Evolutionary conservation across 352 stramenopile genomes (phyloP), one percentile per base, ranked within the genome.

Genomic region (Pythium aquatile): DNA sequence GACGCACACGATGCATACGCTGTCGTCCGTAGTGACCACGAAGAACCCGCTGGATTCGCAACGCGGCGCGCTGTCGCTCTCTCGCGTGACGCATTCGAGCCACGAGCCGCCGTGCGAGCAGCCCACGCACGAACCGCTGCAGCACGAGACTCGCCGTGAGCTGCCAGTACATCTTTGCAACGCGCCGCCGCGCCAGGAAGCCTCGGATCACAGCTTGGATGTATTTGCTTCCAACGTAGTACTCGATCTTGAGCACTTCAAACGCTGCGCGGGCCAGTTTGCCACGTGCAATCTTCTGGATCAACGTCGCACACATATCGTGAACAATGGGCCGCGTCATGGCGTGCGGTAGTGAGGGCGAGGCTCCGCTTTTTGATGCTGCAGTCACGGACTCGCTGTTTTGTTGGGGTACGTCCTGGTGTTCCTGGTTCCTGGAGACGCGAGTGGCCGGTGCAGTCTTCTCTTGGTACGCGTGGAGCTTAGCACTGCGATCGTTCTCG

Each of bases 261-360:
- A 83, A 93, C 47, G 70, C 62, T 9, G 75, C 67, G 17, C 88
- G 77, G 13, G 85, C 82, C 37, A 94, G 56, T 66, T 92, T 85
- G 1, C 87, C 88, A 20, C 88, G 82, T 3, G 68, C 79, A 6
- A 91, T 70, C 30, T 85, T 87, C 63, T 96, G 87, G 55, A 96
- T 93, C 35, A 87, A 55, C 28, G 78, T 92, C 4, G 87, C 85
- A 28, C 84, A 93, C 64, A 93, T 78, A 24, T 89, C 74, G 44
- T 85, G 73, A 1, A 93, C 79, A 13, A 88, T 48, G 0, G 76
- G 77, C 17, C 59, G 44, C 16, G 7, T 47, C 24, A 52, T 26
- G 7, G 55, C 32, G n/a, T 47, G 54, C 16, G n/a, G 11, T 7
- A 13, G 2, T 35, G 35, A 2, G 16, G 24, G 1, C 16, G 42